Conservation (phyloP, 2,329 filamentous ascomycete species). For the Fusarium pilosicola region DNA sequence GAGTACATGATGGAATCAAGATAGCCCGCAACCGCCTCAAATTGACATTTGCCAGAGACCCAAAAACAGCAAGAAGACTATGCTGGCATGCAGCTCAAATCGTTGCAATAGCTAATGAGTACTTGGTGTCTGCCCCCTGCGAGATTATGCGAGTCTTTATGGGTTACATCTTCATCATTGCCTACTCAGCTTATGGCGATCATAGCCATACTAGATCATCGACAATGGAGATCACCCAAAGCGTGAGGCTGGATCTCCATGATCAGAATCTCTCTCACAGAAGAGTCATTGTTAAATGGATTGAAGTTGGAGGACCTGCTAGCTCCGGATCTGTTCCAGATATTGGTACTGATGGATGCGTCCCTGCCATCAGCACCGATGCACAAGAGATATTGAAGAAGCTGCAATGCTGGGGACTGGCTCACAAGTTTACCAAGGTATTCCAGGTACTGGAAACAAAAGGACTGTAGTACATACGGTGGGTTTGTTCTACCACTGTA, state of each 20-base stretch:
- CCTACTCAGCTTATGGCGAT: not conserved
- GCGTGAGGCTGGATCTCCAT: not conserved
- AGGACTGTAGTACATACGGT: not conserved
- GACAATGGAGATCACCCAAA: not conserved
- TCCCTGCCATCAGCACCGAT: not conserved
- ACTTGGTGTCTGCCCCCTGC: not conserved
- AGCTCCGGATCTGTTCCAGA: not conserved
- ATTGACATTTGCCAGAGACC: not conserved
- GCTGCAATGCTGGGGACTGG: not conserved
- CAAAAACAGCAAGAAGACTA: not conserved
- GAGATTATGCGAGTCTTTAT: slow-evolving; percentile 6
- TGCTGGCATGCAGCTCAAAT: slow-evolving; percentile 6
- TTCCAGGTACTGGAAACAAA: not conserved
- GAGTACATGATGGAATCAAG: not conserved
- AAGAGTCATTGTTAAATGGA: not conserved
- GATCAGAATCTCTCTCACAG: not conserved
- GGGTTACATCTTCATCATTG: slow-evolving; percentile 2
- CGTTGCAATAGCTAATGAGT: not conserved
- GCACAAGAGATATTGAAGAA: slow-evolving; percentile 1
- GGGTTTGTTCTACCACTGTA: fast-evolving
- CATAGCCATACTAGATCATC: not conserved
- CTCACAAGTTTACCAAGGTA: not conserved
- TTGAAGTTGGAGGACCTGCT: not conserved
- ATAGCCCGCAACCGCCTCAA: not conserved
- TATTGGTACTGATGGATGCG: not conserved